These are phyloP conservation scores for Trametes cingulata DNA, from an alignment of 768 basidiomycete species.

Conservation along the genomic window DNA sequence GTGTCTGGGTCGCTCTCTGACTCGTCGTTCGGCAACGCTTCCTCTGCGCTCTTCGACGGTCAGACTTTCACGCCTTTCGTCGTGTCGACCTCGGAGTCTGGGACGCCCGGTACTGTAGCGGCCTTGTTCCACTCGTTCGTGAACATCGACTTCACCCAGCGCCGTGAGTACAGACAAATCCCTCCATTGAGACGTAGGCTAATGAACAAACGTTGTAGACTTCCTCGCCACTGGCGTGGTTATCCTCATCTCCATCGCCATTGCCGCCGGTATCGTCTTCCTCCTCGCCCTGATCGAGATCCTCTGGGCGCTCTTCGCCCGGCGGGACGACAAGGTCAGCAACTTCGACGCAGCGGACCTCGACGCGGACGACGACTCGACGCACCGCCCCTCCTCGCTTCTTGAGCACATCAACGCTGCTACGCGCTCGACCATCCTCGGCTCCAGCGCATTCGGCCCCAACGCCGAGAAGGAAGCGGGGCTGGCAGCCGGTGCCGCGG, in stretches of 20 bases:
- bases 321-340: constrained; percentile 69
- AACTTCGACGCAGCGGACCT: constrained; percentile 66
- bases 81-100: constrained; percentile 61
- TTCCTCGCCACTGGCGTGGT: constrained; percentile 92
- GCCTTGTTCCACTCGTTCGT: constrained; percentile 83
- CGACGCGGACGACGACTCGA: constrained; percentile 70
- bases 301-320: constrained; percentile 84
- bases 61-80: constrained; percentile 80
- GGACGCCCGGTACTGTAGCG: constrained; percentile 68
- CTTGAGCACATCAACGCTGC: constrained; percentile 91
- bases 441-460: constrained; percentile 41
- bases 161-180: constrained; percentile 48
- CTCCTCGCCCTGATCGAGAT: constrained; percentile 82
- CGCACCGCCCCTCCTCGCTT: constrained; percentile 82
- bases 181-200: background rate
- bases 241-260: constrained; percentile 96
- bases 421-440: constrained; percentile 80
- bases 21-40: constrained; percentile 72
- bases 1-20: constrained; percentile 78
- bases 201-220: constrained; percentile 42
- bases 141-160: constrained; percentile 72
- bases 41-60: constrained; percentile 88
- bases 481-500: constrained; percentile 26
- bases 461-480: constrained; percentile 58
- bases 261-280: constrained; percentile 92